Base-by-base conservation (phyloP, 2,329 filamentous ascomycete genomes). In the Scorias spongiosa region DNA sequence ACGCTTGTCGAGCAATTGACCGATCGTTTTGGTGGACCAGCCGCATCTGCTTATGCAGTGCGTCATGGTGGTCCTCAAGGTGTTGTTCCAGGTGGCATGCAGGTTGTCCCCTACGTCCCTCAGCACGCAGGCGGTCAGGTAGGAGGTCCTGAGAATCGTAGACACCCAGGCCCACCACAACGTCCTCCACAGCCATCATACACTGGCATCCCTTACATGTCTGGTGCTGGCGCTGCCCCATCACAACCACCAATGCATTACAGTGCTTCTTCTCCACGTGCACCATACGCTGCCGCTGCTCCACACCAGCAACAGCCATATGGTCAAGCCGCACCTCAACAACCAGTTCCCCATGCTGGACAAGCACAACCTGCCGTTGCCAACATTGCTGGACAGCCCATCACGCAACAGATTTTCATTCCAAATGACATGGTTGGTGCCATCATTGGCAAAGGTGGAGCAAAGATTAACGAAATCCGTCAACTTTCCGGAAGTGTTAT, bases 351-450 rank as follows among this genome's bases (percentile, higher is more conserved):
- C 28, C 78, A 80, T 54, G 80, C 77, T 48, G 82, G 78, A 17
- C 82, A 84, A 57, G 82, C 85, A 8, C 77, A 80, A 50, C 56
- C 57, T 48, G 77, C 76, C 14, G 77, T 78, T 66, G 73, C 88
- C 56, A 40, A 40, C 7, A 44, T 44, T 36, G 80, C 83, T 36
- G 85, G 84, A 42, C 81, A 85, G 51, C 86, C 88, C 42, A 72
- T 96, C 58, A 98, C 91, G 2, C 91, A 98, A 66, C 91, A 98
- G 66, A 98, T 98, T 53, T 98, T 84, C 68, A 98, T 98, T 56
- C 91, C 91, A 46, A 98, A 98, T 61, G 91, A 98, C 59, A 96
- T 98, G 91, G 91, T 98, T 43, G 91, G 91, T 50, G 91, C 91
- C 44, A 98, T 98, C 57, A 98, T 98, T 56, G 91, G 91, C 58